phyloP scores from a whole-genome alignment of 805 yeast species.

The Sugiyamaella americana region DNA sequence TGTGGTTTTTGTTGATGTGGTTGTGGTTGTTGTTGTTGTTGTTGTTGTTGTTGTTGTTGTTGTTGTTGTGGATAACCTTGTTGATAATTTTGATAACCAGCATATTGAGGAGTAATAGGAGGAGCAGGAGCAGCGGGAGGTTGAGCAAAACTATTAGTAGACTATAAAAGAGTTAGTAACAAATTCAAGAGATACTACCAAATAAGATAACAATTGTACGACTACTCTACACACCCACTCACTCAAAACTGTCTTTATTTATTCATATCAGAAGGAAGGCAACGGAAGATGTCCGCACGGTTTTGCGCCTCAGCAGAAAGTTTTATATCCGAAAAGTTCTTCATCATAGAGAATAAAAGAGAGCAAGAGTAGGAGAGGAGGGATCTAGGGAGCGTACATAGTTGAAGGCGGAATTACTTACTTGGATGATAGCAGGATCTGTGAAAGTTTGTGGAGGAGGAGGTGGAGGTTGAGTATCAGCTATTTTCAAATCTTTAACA shows the following conservation, averaged over 20 bases:
- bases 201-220: background rate
- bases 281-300: slow-evolving; percentile 36
- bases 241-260: background rate
- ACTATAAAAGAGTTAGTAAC: slow-evolving; percentile 3
- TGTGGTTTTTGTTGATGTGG: slow-evolving; percentile 2
- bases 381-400: too few species aligned
- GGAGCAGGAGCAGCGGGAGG: slow-evolving; percentile 9
- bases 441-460: slow-evolving; percentile 37
- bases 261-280: slow-evolving; percentile 47
- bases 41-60: slow-evolving; percentile 1
- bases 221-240: too few species aligned
- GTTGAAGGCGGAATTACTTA: slow-evolving; percentile 22
- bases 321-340: slow-evolving; percentile 25
- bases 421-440: slow-evolving; percentile 33
- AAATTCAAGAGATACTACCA: background rate
- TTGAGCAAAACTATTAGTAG: background rate
- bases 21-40: slow-evolving; percentile 1
- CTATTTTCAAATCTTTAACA: slow-evolving; percentile 80
- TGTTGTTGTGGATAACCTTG: slow-evolving; percentile 4
- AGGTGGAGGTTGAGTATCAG: slow-evolving; percentile 50
- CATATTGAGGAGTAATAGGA: slow-evolving; percentile 11
- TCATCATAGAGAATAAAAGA: slow-evolving; percentile 30
- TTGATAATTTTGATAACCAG: slow-evolving; percentile 2
- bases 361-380: too few species aligned
- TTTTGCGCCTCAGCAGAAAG: slow-evolving; percentile 30